Conservation (phyloP, 352 stramenopile species). For the Phytopythium sindhum region DNA sequence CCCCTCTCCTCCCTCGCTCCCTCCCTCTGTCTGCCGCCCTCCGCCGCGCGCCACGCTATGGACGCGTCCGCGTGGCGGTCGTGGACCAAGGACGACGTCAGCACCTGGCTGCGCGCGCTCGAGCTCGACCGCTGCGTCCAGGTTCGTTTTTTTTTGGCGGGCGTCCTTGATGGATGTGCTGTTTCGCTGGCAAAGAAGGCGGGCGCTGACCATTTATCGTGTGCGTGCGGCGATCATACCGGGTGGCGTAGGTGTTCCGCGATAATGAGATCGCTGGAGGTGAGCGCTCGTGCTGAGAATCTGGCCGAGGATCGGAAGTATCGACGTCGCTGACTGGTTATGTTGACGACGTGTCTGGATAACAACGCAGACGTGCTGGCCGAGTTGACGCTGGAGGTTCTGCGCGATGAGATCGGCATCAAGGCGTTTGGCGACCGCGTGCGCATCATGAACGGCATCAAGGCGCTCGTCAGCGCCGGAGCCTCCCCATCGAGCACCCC, state of each 20-base stretch:
- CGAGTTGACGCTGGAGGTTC: constrained; percentile 55
- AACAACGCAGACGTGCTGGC: constrained; percentile 38
- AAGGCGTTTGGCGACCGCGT: constrained; percentile 55
- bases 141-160: constrained; percentile 1
- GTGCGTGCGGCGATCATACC: neutral
- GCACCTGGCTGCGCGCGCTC: constrained; percentile 27
- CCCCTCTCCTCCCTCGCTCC: neutral
- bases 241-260: constrained; percentile 32
- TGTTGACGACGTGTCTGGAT: neutral
- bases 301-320: no score
- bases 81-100: constrained; percentile 38
- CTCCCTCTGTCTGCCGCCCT: neutral
- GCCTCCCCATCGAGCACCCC: neutral
- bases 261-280: constrained; percentile 53
- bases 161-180: neutral
- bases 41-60: constrained; percentile 5
- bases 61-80: constrained; percentile 19
- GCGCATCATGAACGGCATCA: constrained; percentile 52
- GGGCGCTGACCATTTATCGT: neutral
- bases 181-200: neutral
- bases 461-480: constrained; percentile 28
- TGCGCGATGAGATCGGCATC: constrained; percentile 66
- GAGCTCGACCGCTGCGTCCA: constrained; percentile 30
- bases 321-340: neutral
- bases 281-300: constrained; percentile 5